These are phyloP conservation scores for Ustilago nuda DNA, from an alignment of 1,284 basidiomycete species.

Conservation along the genomic window DNA sequence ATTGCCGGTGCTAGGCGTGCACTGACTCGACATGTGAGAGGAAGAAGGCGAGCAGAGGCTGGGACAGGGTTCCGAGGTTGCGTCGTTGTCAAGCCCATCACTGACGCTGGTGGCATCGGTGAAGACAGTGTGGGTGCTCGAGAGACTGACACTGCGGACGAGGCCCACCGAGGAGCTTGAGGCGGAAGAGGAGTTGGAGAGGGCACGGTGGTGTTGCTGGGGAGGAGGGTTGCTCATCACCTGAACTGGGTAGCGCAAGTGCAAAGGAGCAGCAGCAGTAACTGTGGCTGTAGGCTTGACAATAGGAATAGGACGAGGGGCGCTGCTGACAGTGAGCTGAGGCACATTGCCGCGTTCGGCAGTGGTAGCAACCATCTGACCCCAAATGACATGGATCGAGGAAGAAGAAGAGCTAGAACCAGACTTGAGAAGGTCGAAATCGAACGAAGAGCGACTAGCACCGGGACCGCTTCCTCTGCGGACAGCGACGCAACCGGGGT, in stretches of 20 bases:
- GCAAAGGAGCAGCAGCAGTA: neutral
- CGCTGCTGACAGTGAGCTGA: constrained; percentile 35
- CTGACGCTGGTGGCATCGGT: constrained; percentile 43
- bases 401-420: constrained; percentile 1
- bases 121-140: constrained; percentile 35
- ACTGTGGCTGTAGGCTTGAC: constrained; percentile 24
- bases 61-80: constrained; percentile 35
- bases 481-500: constrained; percentile 61
- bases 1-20: constrained; percentile 20
- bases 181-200: constrained; percentile 30
- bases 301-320: constrained; percentile 37
- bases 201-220: constrained; percentile 19
- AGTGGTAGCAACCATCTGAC: constrained; percentile 27
- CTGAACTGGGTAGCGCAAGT: constrained; percentile 23
- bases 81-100: constrained; percentile 10
- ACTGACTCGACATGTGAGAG: constrained; percentile 19
- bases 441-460: constrained; percentile 15
- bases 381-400: constrained; percentile 48
- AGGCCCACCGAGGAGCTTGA: constrained; percentile 25
- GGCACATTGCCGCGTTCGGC: constrained; percentile 13
- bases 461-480: constrained; percentile 54
- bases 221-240: constrained; percentile 15
- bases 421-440: constrained; percentile 26
- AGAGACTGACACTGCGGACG: constrained; percentile 37
- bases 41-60: constrained; percentile 43